Evolutionary conservation across 2,329 filamentous ascomycete genomes (phyloP), one percentile per base, ranked within the genome.

Genomic region (Zymoseptoria brevis): DNA sequence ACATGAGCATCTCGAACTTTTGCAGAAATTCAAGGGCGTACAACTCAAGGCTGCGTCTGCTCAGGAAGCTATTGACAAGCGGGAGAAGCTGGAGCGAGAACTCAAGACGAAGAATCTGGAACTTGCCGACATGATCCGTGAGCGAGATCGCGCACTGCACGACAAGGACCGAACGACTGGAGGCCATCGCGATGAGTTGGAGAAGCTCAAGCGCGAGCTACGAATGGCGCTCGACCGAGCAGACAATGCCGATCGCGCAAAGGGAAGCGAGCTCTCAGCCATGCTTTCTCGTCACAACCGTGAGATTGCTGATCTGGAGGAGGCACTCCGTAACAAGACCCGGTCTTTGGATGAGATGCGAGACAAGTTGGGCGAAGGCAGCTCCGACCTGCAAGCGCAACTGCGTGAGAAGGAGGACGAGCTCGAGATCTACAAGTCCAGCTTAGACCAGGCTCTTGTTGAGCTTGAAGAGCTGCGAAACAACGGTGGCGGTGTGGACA

Each of bases 21-120:
- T 99, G 51, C 90, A 96, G 71, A 97, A 95, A 72, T 97, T 96
- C 77, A 99, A 99, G 81, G 82, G 87, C 6, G 89, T 96, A 45
- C 95, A 97, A 74, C 82, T 97, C 64, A 99, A 97, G 80, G 94
- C 94, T 1, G 91, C 93, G 16, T 97, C 92, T 4, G 94, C 94
- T 0, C 93, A 97, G 72, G 94, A 99, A 77, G 94, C 94, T 1
- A 96, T 97, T 64, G 94, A 97, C 59, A 87, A 84, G 67, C 87
- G 93, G 8, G 94, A 99, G 78, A 96, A 95, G 79, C 82, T 99
- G 56, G 91, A 97, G 77, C 88, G 93, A 35, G 94, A 99, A 77
- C 88, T 99, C 73, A 99, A 99, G 83, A 96, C 93, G 29, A 99
- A 99, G 83, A 99, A 99, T 72, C 80, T 99, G n/a, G 94, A 99